These are phyloP conservation scores for Neonectria magnoliae DNA, from an alignment of 2,329 filamentous ascomycete genomes.

Conservation along the genomic window DNA sequence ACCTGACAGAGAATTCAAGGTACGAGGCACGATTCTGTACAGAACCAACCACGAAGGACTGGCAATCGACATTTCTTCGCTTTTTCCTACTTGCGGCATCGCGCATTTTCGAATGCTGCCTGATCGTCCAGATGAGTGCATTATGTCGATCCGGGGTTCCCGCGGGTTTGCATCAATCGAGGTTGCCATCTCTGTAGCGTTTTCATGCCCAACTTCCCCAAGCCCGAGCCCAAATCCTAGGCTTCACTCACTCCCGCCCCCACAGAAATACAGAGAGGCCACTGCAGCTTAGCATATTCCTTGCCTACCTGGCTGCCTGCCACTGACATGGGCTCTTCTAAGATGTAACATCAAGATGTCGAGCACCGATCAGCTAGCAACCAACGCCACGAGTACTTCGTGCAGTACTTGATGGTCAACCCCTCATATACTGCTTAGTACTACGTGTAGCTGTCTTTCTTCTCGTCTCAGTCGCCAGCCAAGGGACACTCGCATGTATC, in stretches of 20 bases:
- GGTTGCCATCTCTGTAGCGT: conserved; percentile 17
- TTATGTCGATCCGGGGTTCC: conserved; percentile 28
- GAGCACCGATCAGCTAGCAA: conserved; percentile 24
- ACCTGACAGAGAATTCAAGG: background rate
- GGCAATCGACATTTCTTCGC: conserved; percentile 9
- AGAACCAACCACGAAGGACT: conserved; percentile 3
- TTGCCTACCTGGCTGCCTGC: conserved; percentile 7
- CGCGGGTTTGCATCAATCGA: conserved; percentile 22
- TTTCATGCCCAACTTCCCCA: conserved; percentile 39
- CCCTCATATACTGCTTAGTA: conserved; percentile 3
- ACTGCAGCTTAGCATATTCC: background rate
- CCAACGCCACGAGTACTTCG: background rate
- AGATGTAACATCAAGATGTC: conserved; percentile 16
- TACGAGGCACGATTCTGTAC: background rate
- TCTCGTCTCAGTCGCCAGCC: conserved; percentile 11
- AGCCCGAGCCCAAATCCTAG: conserved; percentile 21
- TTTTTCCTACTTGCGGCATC: conserved; percentile 26
- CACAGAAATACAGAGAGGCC: conserved; percentile 15
- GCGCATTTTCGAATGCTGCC: conserved; percentile 19
- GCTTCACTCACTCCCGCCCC: conserved; percentile 22
- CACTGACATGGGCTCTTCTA: conserved; percentile 2
- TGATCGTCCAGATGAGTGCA: conserved; percentile 19
- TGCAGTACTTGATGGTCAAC: background rate
- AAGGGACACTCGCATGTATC: conserved; percentile 13
- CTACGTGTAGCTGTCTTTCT: conserved; percentile 6